A percentile compares a stretch with the other conserved stretches of the same genome.
These are phyloP conservation scores for Cryptosporidium sp. DNA, from an alignment of 169 alveolate species.

Conservation along the genomic window DNA sequence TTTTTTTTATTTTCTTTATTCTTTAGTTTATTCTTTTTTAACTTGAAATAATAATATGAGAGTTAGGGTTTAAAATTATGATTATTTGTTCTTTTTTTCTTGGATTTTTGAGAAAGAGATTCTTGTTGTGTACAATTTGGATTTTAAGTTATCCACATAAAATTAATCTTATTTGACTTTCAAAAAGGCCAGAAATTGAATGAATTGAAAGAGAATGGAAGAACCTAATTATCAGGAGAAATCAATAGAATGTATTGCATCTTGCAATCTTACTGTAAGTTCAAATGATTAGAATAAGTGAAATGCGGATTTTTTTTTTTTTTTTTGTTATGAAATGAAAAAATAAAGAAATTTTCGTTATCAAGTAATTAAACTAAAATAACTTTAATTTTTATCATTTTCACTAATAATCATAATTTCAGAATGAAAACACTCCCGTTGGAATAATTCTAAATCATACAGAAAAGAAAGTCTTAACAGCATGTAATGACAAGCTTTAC, in stretches of 20 bases:
- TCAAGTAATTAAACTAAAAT: background rate
- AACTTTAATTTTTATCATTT: too few relatives aligned
- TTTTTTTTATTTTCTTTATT: background rate
- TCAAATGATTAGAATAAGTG: background rate
- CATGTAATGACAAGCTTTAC: slow-evolving; percentile 3
- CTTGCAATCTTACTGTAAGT: background rate
- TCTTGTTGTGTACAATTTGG: background rate
- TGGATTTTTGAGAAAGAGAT: too few relatives aligned
- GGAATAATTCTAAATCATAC: slow-evolving; percentile 13
- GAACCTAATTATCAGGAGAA: background rate
- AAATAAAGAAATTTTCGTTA: background rate
- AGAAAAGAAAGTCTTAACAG: background rate
- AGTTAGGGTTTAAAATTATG: background rate
- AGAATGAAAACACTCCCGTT: slow-evolving; percentile 14
- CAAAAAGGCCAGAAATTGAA: background rate
- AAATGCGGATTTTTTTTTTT: background rate
- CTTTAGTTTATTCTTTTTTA: background rate
- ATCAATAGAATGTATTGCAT: background rate
- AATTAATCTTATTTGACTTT: background rate
- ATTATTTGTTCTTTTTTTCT: too few relatives aligned
- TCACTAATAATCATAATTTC: background rate
- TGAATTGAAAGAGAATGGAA: background rate
- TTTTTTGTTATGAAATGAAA: background rate
- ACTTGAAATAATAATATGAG: background rate
- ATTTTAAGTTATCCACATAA: background rate